Conservation (phyloP, 176 grass and related monocot species). For the Canna indica region DNA sequence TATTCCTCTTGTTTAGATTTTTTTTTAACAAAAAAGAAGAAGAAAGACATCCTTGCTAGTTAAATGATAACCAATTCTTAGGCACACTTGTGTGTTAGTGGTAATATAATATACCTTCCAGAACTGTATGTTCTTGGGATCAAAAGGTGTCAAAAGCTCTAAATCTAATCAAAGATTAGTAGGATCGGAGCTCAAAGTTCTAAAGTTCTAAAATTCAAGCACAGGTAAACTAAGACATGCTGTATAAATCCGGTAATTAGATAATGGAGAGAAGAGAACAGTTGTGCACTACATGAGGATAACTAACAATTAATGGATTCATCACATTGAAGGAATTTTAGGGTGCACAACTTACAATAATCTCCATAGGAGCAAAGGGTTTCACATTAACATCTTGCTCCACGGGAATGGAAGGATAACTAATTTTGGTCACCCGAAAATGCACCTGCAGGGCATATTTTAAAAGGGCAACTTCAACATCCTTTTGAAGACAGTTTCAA, state of each 20-base stretch:
- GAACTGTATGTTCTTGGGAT: neutral
- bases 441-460: slow-evolving; percentile 52
- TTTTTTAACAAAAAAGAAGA: too few relatives aligned
- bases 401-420: slow-evolving; percentile 65
- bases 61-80: too few relatives aligned
- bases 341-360: slow-evolving; percentile 37
- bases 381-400: slow-evolving; percentile 66
- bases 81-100: too few relatives aligned
- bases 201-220: too few relatives aligned
- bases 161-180: neutral
- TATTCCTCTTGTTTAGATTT: too few relatives aligned
- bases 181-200: too few relatives aligned
- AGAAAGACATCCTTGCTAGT: too few relatives aligned
- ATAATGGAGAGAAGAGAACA: neutral
- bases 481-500: neutral
- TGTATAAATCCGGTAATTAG: neutral
- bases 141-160: neutral
- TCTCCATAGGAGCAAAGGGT: slow-evolving; percentile 84
- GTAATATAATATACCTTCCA: too few relatives aligned
- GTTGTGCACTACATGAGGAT: neutral
- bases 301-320: too few relatives aligned
- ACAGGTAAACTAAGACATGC: neutral
- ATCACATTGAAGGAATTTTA: slow-evolving; percentile 3
- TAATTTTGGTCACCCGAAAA: slow-evolving; percentile 66
- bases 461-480: slow-evolving; percentile 15